These are phyloP conservation scores for Populus tomentosa DNA, from an alignment of 441 rosid genomes.

Conservation along the genomic window DNA sequence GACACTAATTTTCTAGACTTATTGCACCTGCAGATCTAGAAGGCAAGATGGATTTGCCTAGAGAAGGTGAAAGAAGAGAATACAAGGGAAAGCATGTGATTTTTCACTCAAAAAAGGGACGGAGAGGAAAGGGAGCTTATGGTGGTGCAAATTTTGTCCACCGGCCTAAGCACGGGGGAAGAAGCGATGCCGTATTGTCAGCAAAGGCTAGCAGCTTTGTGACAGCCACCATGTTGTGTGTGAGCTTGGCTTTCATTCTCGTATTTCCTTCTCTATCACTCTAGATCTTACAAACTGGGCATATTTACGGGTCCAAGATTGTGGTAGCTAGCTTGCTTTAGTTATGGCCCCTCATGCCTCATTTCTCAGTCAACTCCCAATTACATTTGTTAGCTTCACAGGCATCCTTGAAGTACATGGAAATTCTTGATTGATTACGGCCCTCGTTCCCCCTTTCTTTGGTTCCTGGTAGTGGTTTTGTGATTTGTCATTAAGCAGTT, in stretches of 20 bases:
- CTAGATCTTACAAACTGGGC: not conserved
- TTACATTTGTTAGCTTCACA: not conserved
- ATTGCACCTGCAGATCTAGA: slow-evolving; percentile 15
- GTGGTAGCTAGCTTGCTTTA: not conserved
- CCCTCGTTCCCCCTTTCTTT: not conserved
- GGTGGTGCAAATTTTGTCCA: slow-evolving; percentile 27
- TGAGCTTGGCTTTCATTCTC: slow-evolving; percentile 14
- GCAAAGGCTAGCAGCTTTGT: slow-evolving; percentile 8
- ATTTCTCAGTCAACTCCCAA: not conserved
- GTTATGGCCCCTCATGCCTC: not conserved
- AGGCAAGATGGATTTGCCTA: not conserved
- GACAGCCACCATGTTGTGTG: not conserved
- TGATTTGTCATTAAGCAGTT: no score
- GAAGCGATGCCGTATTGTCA: slow-evolving; percentile 13
- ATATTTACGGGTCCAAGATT: not conserved
- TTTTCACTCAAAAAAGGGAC: slow-evolving; percentile 7
- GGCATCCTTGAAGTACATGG: not conserved
- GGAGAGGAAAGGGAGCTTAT: slow-evolving; percentile 22
- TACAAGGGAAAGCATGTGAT: not conserved
- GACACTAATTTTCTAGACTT: not conserved
- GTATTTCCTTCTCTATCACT: not conserved
- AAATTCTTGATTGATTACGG: not conserved
- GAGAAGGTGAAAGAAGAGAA: not conserved
- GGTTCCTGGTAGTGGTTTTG: not conserved
- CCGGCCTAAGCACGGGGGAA: slow-evolving; percentile 8